Conservation (phyloP, 495 filamentous ascomycete species). For the Tuber aestivum region DNA sequence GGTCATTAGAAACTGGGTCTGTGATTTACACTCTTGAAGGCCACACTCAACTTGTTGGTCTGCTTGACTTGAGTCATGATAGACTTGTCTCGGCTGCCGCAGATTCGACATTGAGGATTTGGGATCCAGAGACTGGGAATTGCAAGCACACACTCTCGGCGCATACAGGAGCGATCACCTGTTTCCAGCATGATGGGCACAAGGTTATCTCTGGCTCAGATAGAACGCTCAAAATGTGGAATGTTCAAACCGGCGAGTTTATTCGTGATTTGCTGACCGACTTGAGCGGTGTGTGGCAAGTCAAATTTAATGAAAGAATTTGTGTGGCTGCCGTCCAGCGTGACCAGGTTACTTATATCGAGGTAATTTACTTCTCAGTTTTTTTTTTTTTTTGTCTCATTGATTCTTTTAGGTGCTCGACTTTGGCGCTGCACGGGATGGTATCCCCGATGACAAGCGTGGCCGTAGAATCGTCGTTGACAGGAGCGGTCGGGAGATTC, state of each 20-base stretch:
- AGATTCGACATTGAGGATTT: conserved; percentile 90
- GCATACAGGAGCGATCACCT: conserved; percentile 95
- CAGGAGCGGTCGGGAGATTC: conserved; percentile 48
- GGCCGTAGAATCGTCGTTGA: conserved; percentile 79
- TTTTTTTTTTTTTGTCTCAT: conserved; percentile 14
- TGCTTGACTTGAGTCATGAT: conserved; percentile 81
- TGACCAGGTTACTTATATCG: conserved; percentile 85
- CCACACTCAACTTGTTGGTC: conserved; percentile 85
- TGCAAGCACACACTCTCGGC: conserved; percentile 85
- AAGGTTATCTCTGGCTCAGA: conserved; percentile 97
- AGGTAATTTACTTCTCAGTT: conserved; percentile 56
- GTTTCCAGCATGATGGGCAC: conserved; percentile 95
- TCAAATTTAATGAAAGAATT: conserved; percentile 90
- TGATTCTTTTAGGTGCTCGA: conserved; percentile 61
- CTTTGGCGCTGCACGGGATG: conserved; percentile 84
- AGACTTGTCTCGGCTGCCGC: conserved; percentile 90
- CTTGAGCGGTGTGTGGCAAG: conserved; percentile 94
- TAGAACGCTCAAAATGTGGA: conserved; percentile 97
- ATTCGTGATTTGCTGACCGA: conserved; percentile 93
- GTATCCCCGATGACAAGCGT: conserved; percentile 64
- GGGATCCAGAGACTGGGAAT: conserved; percentile 89
- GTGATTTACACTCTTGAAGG: conserved; percentile 88
- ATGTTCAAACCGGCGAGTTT: conserved; percentile 83
- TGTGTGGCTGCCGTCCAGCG: conserved; percentile 97
- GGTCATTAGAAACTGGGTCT: conserved; percentile 85